Percentiles rank a stretch among this genome's conserved stretches.
These are phyloP conservation scores for Tylopilus sp. DNA, from an alignment of 768 basidiomycete genomes.

Conservation along the genomic window DNA sequence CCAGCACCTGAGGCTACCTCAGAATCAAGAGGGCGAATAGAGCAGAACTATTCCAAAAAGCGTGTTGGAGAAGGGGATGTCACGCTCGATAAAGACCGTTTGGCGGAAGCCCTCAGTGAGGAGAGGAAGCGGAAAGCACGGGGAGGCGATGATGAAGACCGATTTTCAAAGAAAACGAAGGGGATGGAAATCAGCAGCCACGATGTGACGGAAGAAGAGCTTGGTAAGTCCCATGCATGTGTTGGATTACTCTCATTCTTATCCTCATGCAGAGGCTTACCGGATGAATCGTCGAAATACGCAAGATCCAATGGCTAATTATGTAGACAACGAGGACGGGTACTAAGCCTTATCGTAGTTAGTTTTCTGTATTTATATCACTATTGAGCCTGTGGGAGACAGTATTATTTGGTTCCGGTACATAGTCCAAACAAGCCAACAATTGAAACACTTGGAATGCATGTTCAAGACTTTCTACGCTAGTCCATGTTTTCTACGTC, in stretches of 20 bases:
- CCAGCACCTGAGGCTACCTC: constrained; percentile 31
- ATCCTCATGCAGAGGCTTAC: constrained; percentile 72
- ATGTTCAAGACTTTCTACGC: constrained; percentile 21
- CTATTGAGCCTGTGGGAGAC: neutral
- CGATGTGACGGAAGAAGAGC: constrained; percentile 88
- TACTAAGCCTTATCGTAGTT: constrained; percentile 7
- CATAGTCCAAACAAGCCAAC: constrained; percentile 18
- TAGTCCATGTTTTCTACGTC: constrained; percentile 49
- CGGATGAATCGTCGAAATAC: constrained; percentile 65
- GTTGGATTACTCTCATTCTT: neutral
- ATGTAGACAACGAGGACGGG: constrained; percentile 60
- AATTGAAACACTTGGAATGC: constrained; percentile 12
- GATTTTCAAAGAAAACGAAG: constrained; percentile 59
- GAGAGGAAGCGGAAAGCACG: constrained; percentile 76
- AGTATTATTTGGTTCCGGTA: constrained; percentile 7
- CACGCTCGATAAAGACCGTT: constrained; percentile 64
- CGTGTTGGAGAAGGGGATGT: constrained; percentile 80
- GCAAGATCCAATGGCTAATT: constrained; percentile 94
- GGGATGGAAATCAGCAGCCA: constrained; percentile 48
- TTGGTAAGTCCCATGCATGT: constrained; percentile 47
- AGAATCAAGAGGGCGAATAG: constrained; percentile 39
- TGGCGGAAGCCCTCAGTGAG: constrained; percentile 69
- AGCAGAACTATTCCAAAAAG: constrained; percentile 76
- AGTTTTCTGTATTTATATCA: neutral
- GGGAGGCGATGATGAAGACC: constrained; percentile 52